These are phyloP conservation scores for Candida pseudoglaebosa DNA, from an alignment of 805 yeast genomes.

Conservation along the genomic window DNA sequence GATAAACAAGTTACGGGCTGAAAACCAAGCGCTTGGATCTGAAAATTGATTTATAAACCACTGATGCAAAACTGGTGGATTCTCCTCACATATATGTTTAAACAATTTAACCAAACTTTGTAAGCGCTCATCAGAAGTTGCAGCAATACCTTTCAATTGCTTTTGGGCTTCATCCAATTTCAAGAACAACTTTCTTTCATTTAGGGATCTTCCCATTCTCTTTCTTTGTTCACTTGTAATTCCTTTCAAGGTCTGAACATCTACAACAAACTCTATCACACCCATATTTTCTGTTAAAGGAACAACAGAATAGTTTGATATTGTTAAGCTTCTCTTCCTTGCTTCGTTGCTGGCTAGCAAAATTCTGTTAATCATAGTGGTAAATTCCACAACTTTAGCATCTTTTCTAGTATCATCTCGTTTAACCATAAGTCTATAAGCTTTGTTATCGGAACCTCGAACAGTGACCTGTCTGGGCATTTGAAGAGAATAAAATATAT, in stretches of 20 bases:
- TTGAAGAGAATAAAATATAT: conserved; percentile 76
- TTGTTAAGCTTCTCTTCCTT: conserved; percentile 62
- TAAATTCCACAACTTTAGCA: conserved; percentile 87
- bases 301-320: conserved; percentile 81
- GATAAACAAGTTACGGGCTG: conserved; percentile 67
- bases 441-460: conserved; percentile 72
- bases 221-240: conserved; percentile 26
- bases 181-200: conserved; percentile 26
- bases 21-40: conserved; percentile 85
- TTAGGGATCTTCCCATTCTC: conserved; percentile 19
- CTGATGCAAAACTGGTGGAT: conserved; percentile 70
- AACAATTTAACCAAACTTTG: conserved; percentile 20
- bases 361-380: conserved; percentile 77
- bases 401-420: conserved; percentile 93
- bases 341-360: conserved; percentile 67
- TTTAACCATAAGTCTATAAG: conserved; percentile 76
- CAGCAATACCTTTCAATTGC: conserved; percentile 12
- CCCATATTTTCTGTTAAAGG: conserved; percentile 87
- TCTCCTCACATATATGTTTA: conserved; percentile 24
- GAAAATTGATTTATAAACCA: conserved; percentile 91
- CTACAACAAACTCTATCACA: conserved; percentile 60
- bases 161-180: conserved; percentile 31
- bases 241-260: conserved; percentile 33
- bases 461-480: conserved; percentile 76
- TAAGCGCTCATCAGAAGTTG: conserved; percentile 11